A percentile compares a stretch with the other conserved stretches of the same genome.
Conservation (phyloP, 257 asterid species). For the Salvia miltiorrhiza region DNA sequence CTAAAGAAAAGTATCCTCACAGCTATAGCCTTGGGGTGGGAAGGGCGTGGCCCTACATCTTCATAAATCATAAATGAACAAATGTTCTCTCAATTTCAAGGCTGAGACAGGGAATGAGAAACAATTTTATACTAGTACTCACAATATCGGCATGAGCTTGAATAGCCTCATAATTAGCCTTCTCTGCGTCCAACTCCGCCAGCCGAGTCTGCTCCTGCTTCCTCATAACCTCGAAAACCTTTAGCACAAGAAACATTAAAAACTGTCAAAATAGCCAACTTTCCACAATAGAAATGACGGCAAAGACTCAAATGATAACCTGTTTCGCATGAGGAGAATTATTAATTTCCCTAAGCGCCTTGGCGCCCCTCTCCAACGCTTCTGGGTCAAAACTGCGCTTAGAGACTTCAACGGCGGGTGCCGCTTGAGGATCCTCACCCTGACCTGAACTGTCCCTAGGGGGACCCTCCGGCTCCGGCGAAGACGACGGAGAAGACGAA, state of each 20-base stretch:
- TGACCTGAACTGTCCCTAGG: conserved; percentile 37
- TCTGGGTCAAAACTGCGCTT: conserved; percentile 75
- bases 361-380: conserved; percentile 78
- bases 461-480: conserved; percentile 13
- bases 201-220: conserved; percentile 79
- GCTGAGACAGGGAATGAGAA: not conserved
- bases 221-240: conserved; percentile 89
- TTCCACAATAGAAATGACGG: not conserved
- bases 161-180: conserved; percentile 68
- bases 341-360: conserved; percentile 79
- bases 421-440: conserved; percentile 43
- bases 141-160: conserved; percentile 84
- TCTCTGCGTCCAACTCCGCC: conserved; percentile 77
- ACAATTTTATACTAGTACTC: conserved; percentile 24
- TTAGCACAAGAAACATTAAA: conserved; percentile 3
- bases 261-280: not conserved
- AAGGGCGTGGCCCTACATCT: not conserved
- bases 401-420: conserved; percentile 57
- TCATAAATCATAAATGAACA: not conserved
- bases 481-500: conserved; percentile 31
- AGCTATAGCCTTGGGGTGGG: not conserved
- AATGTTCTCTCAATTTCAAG: not conserved
- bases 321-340: conserved; percentile 53
- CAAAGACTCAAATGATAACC: conserved; percentile 25
- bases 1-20: not conserved